phyloP scores from a whole-genome alignment of 345 rosid genomes.

The Excoecaria cochinchinensis region DNA sequence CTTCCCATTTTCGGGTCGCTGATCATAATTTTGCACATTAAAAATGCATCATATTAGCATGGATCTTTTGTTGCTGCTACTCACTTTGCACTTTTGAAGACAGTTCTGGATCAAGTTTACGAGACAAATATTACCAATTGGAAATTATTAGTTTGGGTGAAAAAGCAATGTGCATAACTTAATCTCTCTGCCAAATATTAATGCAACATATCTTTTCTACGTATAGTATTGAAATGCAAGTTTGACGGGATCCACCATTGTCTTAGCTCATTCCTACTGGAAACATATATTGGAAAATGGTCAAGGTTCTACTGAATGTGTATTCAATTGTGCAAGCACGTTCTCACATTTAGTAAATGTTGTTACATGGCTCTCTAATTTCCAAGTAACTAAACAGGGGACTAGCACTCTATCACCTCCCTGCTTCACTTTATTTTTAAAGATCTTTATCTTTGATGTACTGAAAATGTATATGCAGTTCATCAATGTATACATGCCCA shows the following conservation, averaged over 20 bases:
- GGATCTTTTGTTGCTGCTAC: background rate
- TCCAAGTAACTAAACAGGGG: background rate
- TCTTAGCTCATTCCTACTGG: background rate
- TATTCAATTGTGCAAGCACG: background rate
- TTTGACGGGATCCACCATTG: background rate
- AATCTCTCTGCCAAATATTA: background rate
- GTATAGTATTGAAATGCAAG: background rate
- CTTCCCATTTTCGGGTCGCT: background rate
- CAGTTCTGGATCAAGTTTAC: background rate
- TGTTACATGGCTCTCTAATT: background rate
- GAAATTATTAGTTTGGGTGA: background rate
- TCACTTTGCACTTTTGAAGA: background rate
- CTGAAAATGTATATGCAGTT: constrained; percentile 51
- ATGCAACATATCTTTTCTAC: background rate
- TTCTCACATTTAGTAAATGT: background rate
- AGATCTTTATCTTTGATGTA: constrained; percentile 17
- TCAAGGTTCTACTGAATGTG: constrained; percentile 2
- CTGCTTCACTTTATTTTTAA: background rate
- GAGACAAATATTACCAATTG: background rate
- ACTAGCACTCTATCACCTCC: background rate
- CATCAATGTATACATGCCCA: constrained; percentile 76
- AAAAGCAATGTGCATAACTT: background rate
- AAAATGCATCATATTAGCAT: background rate
- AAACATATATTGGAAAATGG: background rate
- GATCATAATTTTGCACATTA: background rate